A percentile compares a stretch with the other conserved stretches of the same genome.
phyloP scores from a whole-genome alignment of 2,329 filamentous ascomycete species.

The Uncinocarpus reesii region DNA sequence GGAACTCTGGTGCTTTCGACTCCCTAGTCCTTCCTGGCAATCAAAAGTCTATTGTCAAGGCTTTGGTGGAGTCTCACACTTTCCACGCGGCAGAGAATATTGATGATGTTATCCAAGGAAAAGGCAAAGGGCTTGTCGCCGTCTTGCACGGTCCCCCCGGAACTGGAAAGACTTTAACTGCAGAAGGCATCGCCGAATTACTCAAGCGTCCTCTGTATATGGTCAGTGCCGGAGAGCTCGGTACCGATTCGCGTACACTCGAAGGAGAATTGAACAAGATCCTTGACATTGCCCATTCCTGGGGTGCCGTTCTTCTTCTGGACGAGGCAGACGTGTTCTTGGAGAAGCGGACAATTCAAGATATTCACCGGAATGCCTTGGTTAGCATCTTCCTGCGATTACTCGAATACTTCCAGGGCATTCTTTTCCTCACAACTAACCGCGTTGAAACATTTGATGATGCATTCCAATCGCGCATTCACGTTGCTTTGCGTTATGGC shows the following conservation, averaged over 20 bases:
- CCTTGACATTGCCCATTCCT: constrained; percentile 72
- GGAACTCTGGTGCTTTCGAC: constrained; percentile 74
- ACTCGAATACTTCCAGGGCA: constrained; percentile 86
- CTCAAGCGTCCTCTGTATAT: constrained; percentile 74
- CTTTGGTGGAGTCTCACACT: constrained; percentile 73
- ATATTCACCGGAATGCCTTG: constrained; percentile 74
- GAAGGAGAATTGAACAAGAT: constrained; percentile 73
- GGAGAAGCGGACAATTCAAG: constrained; percentile 70
- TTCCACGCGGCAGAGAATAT: constrained; percentile 72
- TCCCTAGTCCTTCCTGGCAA: constrained; percentile 61
- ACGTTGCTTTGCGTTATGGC: constrained; percentile 73
- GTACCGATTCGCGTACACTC: constrained; percentile 62
- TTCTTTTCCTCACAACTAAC: constrained; percentile 82
- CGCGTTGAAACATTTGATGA: constrained; percentile 80
- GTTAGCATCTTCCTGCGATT: constrained; percentile 80
- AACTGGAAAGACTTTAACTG: constrained; percentile 80
- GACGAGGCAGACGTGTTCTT: constrained; percentile 81
- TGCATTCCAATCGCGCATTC: constrained; percentile 79
- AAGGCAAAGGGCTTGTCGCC: constrained; percentile 72
- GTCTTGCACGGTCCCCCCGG: constrained; percentile 79
- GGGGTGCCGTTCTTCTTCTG: constrained; percentile 74
- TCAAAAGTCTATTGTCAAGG: constrained; percentile 61
- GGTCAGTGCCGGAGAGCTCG: constrained; percentile 71
- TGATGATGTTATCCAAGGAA: constrained; percentile 72
- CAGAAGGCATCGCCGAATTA: constrained; percentile 74